phyloP scores from a whole-genome alignment of 768 basidiomycete species.

The Sporobolomyces phaffii region DNA sequence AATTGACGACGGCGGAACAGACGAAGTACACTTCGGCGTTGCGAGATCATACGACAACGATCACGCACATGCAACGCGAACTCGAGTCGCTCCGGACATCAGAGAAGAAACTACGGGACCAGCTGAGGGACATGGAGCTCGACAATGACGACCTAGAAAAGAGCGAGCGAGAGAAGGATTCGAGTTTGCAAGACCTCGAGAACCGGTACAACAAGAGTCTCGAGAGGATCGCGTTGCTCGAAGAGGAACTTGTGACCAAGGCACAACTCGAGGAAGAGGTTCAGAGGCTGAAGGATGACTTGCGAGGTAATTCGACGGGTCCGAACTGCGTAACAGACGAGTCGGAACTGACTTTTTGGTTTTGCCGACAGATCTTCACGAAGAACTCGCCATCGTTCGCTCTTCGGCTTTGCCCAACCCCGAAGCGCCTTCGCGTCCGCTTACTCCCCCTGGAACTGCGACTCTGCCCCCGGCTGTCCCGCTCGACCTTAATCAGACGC shows the following conservation, averaged over 20 bases:
- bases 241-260: slow-evolving; percentile 89
- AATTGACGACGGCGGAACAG: no score
- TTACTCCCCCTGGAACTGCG: neutral
- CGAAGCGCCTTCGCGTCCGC: slow-evolving; percentile 13
- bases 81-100: slow-evolving; percentile 73
- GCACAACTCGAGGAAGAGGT: slow-evolving; percentile 81
- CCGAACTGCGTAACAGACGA: no score
- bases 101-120: slow-evolving; percentile 63
- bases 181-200: slow-evolving; percentile 14
- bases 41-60: slow-evolving; percentile 70
- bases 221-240: slow-evolving; percentile 94
- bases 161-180: slow-evolving; percentile 52
- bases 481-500: neutral
- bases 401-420: neutral
- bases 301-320: slow-evolving; percentile 61
- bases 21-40: slow-evolving; percentile 46
- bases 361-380: slow-evolving; percentile 18
- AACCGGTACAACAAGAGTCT: slow-evolving; percentile 75
- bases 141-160: slow-evolving; percentile 96
- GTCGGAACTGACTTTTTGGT: neutral
- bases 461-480: neutral
- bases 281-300: slow-evolving; percentile 84
- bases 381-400: slow-evolving; percentile 20
- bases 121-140: slow-evolving; percentile 84
- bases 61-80: slow-evolving; percentile 84